A percentile compares a stretch with the other conserved stretches of the same genome.
Evolutionary conservation across 768 basidiomycete species (phyloP).

Genomic region (Tylopilus balloui): DNA sequence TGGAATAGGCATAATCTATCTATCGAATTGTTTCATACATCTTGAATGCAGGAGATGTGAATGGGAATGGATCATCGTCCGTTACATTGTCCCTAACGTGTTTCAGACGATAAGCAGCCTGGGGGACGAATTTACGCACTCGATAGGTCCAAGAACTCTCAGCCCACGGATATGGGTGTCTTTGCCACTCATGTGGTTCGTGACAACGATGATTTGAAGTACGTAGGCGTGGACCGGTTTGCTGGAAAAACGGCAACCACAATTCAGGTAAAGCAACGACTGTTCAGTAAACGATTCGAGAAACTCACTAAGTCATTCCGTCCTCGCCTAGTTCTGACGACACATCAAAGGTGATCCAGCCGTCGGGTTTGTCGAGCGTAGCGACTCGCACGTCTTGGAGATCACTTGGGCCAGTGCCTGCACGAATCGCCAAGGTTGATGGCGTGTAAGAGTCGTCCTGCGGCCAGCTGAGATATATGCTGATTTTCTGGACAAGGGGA

Average conservation of each 20-base stretch:
- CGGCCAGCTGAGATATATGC: constrained; percentile 72
- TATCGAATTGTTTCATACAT: constrained; percentile 79
- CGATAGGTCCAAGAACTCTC: constrained; percentile 77
- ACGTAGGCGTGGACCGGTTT: constrained; percentile 88
- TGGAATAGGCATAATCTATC: constrained; percentile 17
- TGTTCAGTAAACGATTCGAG: not conserved
- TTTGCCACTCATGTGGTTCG: constrained; percentile 98
- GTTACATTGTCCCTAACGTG: constrained; percentile 37
- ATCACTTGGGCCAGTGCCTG: constrained; percentile 88
- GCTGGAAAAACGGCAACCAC: constrained; percentile 36
- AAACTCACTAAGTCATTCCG: constrained; percentile 69
- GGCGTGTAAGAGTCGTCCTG: constrained; percentile 98
- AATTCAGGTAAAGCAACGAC: not conserved
- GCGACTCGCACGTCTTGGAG: constrained; percentile 87
- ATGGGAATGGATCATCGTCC: constrained; percentile 72
- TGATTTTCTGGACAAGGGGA: constrained; percentile 66
- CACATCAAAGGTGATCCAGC: constrained; percentile 88
- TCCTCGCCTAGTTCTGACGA: constrained; percentile 77
- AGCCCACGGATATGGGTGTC: constrained; percentile 97
- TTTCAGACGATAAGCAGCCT: constrained; percentile 2
- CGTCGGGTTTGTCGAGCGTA: constrained; percentile 85
- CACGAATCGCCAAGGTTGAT: constrained; percentile 82
- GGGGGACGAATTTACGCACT: constrained; percentile 43
- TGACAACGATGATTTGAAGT: constrained; percentile 82
- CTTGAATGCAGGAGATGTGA: constrained; percentile 57